Evolutionary conservation across 345 rosid species (phyloP).

Genomic region (Geranium brycei): DNA sequence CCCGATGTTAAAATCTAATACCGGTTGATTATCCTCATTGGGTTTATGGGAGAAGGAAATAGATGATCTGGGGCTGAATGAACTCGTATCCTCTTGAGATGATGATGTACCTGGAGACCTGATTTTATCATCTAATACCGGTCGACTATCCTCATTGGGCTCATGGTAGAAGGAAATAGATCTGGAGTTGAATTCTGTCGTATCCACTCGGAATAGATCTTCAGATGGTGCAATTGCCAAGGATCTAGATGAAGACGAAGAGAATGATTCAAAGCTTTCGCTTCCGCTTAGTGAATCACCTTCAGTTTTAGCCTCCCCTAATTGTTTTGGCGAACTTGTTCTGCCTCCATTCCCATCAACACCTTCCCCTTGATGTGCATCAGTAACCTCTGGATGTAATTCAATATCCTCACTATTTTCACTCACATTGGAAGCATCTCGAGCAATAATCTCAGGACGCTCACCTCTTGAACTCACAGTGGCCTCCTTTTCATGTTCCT

Average conservation of each 20-base stretch:
- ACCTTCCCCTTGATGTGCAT: constrained; percentile 8
- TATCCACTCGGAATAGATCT: constrained; percentile 16
- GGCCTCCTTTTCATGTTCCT: not conserved
- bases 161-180: no score
- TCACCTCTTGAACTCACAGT: no score
- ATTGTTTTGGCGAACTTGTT: constrained; percentile 7
- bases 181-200: constrained; percentile 4
- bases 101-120: not conserved
- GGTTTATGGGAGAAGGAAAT: not conserved
- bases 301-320: constrained; percentile 3
- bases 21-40: not conserved
- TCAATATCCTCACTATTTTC: no score
- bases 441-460: no score
- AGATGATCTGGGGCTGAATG: not conserved
- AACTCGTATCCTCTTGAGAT: not conserved
- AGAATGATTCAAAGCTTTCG: constrained; percentile 15
- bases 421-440: no score
- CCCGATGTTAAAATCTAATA: constrained; percentile 6
- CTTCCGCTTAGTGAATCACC: constrained; percentile 1
- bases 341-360: constrained; percentile 14
- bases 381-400: constrained; percentile 6
- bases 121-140: not conserved
- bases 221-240: constrained; percentile 28
- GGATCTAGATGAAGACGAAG: constrained; percentile 19
- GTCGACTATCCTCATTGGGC: not conserved